A percentile compares a stretch with the other conserved stretches of the same genome.
Evolutionary conservation across 2,329 filamentous ascomycete genomes (phyloP).

Genomic region (Cladosporium sphaerospermum): DNA sequence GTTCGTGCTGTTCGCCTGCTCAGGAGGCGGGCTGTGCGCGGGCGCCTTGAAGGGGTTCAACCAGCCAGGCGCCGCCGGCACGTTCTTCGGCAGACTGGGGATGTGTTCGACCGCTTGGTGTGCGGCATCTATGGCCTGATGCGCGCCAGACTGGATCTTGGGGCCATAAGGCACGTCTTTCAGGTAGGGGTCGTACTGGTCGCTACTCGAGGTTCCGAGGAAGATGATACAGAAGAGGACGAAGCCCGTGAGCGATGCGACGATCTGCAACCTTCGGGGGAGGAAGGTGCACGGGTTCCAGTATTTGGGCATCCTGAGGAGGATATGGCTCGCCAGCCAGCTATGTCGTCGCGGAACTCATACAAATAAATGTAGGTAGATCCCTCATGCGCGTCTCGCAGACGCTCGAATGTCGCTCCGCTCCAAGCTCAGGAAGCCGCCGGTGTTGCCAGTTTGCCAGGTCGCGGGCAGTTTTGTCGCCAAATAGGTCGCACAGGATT

Average conservation of each 20-base stretch:
- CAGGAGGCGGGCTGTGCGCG: constrained; percentile 64
- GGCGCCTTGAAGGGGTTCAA: constrained; percentile 62
- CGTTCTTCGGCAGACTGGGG: constrained; percentile 26
- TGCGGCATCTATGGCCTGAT: constrained; percentile 32
- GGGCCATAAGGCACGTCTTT: constrained; percentile 30
- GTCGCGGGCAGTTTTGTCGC: too few relatives aligned
- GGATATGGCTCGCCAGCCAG: constrained; percentile 5
- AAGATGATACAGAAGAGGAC: constrained; percentile 33
- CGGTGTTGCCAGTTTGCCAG: too few relatives aligned
- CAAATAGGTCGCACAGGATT: too few relatives aligned
- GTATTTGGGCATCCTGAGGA: constrained; percentile 17
- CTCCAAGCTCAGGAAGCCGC: too few relatives aligned
- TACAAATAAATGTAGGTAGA: not conserved
- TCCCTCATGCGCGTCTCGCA: too few relatives aligned
- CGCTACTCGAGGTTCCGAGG: constrained; percentile 26
- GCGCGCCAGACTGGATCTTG: constrained; percentile 33
- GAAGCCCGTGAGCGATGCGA: constrained; percentile 34
- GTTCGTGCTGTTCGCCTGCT: constrained; percentile 71
- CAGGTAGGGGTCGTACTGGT: constrained; percentile 24
- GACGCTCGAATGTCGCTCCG: too few relatives aligned
- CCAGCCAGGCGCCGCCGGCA: constrained; percentile 29
- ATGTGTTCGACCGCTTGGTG: constrained; percentile 34
- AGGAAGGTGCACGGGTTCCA: constrained; percentile 33
- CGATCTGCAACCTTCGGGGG: constrained; percentile 43
- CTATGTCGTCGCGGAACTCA: not conserved